Conservation (phyloP, 1,139 yeast genomes). For the Ogataea hybrid region DNA sequence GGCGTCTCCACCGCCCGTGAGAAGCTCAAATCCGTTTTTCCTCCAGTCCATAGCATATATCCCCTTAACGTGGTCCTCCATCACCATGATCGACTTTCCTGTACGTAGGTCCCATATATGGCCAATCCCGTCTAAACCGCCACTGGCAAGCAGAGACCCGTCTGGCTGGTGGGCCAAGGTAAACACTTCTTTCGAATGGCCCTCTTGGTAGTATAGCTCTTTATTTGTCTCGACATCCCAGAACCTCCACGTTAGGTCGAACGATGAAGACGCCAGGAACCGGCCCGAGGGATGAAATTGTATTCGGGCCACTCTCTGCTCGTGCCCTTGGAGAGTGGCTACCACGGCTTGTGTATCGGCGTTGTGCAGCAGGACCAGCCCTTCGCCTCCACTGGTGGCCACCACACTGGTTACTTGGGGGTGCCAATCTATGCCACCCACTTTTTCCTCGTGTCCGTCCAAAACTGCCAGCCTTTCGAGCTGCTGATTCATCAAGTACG, state of each 20-base stretch:
- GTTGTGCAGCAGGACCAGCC: constrained; percentile 46
- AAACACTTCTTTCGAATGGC: constrained; percentile 77
- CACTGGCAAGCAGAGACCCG: constrained; percentile 75
- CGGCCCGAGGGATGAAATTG: constrained; percentile 64
- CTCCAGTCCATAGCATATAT: constrained; percentile 76
- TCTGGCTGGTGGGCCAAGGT: constrained; percentile 67
- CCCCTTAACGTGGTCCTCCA: constrained; percentile 65
- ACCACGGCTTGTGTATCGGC: constrained; percentile 24
- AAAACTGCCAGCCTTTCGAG: constrained; percentile 36
- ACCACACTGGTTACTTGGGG: constrained; percentile 28
- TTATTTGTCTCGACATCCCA: constrained; percentile 65
- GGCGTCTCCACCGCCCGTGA: constrained; percentile 86
- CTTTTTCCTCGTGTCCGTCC: constrained; percentile 54
- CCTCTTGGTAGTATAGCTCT: constrained; percentile 67
- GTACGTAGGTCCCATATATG: constrained; percentile 85
- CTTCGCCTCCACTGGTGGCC: constrained; percentile 69
- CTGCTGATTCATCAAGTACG: constrained; percentile 47
- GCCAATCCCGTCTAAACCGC: constrained; percentile 75
- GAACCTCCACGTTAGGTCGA: constrained; percentile 84
- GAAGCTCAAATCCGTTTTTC: constrained; percentile 69
- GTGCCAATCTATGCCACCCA: constrained; percentile 71
- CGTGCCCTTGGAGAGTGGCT: constrained; percentile 42
- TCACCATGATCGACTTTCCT: constrained; percentile 60
- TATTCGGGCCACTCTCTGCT: constrained; percentile 58
- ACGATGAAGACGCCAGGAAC: constrained; percentile 68